Percentiles rank a stretch among this genome's conserved stretches.
These are phyloP conservation scores for Crucihimalaya himalaica DNA, from an alignment of 345 rosid genomes.

Conservation along the genomic window DNA sequence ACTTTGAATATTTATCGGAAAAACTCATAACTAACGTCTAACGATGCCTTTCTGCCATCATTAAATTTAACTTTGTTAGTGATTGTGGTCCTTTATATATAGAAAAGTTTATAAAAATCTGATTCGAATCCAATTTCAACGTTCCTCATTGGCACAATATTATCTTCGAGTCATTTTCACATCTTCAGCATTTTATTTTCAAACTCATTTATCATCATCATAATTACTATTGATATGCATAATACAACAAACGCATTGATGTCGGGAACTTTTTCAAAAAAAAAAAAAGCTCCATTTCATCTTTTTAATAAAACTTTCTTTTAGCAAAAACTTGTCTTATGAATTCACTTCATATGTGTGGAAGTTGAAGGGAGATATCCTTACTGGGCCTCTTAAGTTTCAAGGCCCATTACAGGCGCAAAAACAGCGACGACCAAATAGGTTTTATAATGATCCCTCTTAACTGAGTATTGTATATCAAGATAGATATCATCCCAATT, in stretches of 20 bases:
- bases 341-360: not conserved
- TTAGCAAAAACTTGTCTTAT: not conserved
- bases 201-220: not conserved
- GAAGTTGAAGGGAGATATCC: not conserved
- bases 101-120: not conserved
- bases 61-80: not conserved
- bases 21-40: constrained; percentile 5
- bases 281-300: too few relatives aligned
- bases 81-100: constrained; percentile 9
- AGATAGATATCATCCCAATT: not conserved
- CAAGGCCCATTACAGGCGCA: not conserved
- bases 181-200: constrained; percentile 3
- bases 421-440: not conserved
- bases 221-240: not conserved
- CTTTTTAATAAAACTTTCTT: too few relatives aligned
- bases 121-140: not conserved
- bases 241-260: constrained; percentile 11
- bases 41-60: not conserved
- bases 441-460: too few relatives aligned
- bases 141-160: not conserved
- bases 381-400: not conserved
- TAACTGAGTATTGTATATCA: not conserved
- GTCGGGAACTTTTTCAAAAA: not conserved
- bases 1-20: not conserved
- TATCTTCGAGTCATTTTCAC: constrained; percentile 8